Percentiles rank a stretch among this genome's conserved stretches.
Conservation (phyloP, 2,329 filamentous ascomycete genomes). For the Trichothecium roseum region DNA sequence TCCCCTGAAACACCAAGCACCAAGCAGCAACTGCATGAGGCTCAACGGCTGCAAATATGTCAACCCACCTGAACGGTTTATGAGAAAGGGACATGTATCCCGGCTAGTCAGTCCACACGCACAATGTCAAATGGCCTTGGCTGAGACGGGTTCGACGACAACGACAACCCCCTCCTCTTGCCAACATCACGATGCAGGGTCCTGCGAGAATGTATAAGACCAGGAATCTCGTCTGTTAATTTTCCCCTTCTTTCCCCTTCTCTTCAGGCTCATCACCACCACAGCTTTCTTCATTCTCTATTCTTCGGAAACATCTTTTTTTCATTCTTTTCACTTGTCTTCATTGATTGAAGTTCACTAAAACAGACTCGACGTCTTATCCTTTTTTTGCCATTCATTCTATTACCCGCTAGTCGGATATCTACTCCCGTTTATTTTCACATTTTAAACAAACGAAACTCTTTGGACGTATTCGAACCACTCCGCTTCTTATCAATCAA, state of each 20-base stretch:
- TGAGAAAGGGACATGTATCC: too few relatives aligned
- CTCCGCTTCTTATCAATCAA: constrained; percentile 2
- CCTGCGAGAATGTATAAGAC: too few relatives aligned
- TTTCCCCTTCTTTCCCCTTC: constrained; percentile 5
- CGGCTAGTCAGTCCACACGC: too few relatives aligned
- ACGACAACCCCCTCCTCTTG: too few relatives aligned
- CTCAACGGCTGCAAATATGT: too few relatives aligned
- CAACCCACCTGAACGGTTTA: too few relatives aligned
- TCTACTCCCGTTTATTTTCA: constrained; percentile 3
- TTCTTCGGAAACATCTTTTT: constrained; percentile 10
- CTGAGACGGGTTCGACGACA: too few relatives aligned
- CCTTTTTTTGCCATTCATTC: constrained; percentile 12
- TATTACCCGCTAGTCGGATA: constrained; percentile 5
- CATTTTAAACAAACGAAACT: neutral
- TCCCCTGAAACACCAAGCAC: too few relatives aligned
- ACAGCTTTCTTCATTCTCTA: constrained; percentile 15
- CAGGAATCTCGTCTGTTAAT: too few relatives aligned
- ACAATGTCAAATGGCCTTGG: too few relatives aligned
- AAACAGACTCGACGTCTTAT: constrained; percentile 11
- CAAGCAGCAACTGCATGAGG: too few relatives aligned
- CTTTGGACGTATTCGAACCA: neutral
- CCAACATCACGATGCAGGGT: too few relatives aligned
- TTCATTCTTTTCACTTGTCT: constrained; percentile 13
- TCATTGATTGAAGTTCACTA: constrained; percentile 21
- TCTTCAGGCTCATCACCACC: constrained; percentile 13